Percentiles rank a stretch among this genome's conserved stretches.
Conservation (phyloP, 495 filamentous ascomycete genomes). For the Penicillium cataractarum region DNA sequence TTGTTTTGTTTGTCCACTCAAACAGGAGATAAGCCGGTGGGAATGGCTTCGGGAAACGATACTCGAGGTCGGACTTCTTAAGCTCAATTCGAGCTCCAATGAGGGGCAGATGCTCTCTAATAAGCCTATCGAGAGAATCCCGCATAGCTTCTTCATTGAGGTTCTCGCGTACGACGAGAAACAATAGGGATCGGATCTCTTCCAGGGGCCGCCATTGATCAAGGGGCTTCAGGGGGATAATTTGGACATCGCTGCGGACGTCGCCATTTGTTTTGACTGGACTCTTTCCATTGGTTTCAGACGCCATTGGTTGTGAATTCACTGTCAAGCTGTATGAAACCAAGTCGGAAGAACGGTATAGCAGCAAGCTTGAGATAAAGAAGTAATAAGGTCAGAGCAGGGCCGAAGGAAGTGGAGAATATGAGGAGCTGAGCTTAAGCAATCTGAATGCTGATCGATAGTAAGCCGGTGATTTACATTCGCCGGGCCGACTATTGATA, state of each 20-base stretch:
- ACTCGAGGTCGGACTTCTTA: neutral
- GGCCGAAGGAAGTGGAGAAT: neutral
- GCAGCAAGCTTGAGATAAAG: neutral
- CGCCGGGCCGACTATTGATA: neutral
- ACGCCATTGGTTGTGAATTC: neutral
- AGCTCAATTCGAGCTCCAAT: slow-evolving; percentile 5
- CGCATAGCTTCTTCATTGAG: slow-evolving; percentile 8
- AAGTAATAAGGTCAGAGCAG: neutral
- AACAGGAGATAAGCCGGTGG: neutral
- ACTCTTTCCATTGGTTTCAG: neutral
- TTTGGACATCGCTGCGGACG: neutral
- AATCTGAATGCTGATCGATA: neutral
- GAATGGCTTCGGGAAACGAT: neutral
- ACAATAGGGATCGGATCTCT: neutral
- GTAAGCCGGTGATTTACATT: slow-evolving; percentile 1
- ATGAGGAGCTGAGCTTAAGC: neutral
- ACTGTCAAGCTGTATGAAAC: neutral
- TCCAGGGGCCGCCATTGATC: slow-evolving; percentile 7
- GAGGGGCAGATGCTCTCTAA: slow-evolving; percentile 5
- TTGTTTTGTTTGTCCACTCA: neutral
- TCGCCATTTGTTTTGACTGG: neutral
- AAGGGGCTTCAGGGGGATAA: slow-evolving; percentile 1
- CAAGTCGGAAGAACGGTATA: neutral
- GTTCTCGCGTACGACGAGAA: neutral
- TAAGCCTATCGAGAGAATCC: neutral